Base-by-base conservation (phyloP, 495 filamentous ascomycete species). In the Hypoxylon rickii region DNA sequence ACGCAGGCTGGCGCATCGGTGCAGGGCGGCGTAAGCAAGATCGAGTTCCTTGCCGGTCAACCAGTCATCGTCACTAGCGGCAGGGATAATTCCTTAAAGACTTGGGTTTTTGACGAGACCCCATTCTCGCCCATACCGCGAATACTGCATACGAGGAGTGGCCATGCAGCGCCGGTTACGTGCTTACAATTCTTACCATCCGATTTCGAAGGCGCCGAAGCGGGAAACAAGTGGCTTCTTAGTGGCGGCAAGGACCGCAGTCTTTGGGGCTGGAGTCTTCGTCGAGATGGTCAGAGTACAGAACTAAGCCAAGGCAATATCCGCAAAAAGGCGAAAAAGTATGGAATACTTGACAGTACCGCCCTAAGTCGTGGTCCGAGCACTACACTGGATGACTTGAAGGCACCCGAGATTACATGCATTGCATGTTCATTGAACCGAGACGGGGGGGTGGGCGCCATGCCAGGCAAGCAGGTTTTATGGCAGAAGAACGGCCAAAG, bases 221-320 rank as follows among this genome's bases (percentile, higher is more conserved):
- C 83, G 42, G 82, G 80, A 26, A 91, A 91, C 1, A 97, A 99
- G 72, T 99, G 96, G 92, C 76, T 99, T 19, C 78, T 99, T 39
- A 96, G 90, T 64, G 89, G 87, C 45, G 90, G 89, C 42, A 79
- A 83, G 64, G 94, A 97, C 68, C 79, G 89, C 53, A 95, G 89
- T 72, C 76, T 97, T 10, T 96, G 95, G 92, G 92, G 88, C 12
- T 93, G 94, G 81, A 97, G 92, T 78, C 71, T 97, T 56, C 87
- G 95, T 29, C 87, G 90, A 52, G 94, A 99, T 69, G 92, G 92
- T 26, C 95, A 97, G 70, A 95, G 89, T 61, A 85, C 89, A 3
- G 94, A 97, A 68, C 73, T 99, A 7, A 96, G 92, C 22, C 95
- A 99, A 69, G 92, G 93, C 16, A 82, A 85, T 40, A 77, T 94